Conservation (phyloP, 768 basidiomycete genomes). For the Mycena amicta region DNA sequence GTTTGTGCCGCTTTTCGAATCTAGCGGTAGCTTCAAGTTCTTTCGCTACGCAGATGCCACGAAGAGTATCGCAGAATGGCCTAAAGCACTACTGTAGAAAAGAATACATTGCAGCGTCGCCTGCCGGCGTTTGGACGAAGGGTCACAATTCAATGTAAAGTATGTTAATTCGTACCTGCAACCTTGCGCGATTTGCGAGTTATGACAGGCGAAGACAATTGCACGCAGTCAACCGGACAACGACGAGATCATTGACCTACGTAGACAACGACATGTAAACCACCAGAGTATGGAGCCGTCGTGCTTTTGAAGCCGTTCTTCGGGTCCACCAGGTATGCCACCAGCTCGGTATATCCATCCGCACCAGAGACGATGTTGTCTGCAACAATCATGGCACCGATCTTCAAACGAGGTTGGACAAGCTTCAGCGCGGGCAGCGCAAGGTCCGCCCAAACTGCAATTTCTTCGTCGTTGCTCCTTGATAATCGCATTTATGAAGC, state of each 20-base stretch:
- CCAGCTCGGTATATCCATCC: constrained; percentile 1
- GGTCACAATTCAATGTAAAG: too few species aligned
- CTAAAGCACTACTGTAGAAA: too few species aligned
- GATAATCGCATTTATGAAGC: background rate
- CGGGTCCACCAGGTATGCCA: background rate
- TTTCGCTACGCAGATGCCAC: too few species aligned
- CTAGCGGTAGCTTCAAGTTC: too few species aligned
- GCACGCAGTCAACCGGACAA: too few species aligned
- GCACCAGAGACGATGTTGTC: background rate
- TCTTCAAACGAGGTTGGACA: background rate
- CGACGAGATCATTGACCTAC: background rate
- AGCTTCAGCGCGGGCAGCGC: constrained; percentile 8
- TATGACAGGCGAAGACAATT: too few species aligned
- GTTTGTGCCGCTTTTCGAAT: too few species aligned
- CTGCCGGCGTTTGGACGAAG: too few species aligned
- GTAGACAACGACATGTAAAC: constrained; percentile 4
- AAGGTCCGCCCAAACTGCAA: constrained; percentile 7
- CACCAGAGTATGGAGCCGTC: background rate
- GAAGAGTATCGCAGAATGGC: too few species aligned
- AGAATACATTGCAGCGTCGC: too few species aligned
- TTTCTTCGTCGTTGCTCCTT: background rate
- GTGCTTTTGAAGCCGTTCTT: constrained; percentile 2
- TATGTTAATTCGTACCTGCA: too few species aligned
- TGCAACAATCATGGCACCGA: background rate
- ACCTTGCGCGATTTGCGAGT: too few species aligned